A percentile compares a stretch with the other conserved stretches of the same genome.
phyloP scores from a whole-genome alignment of 1,139 yeast species.

The Diutina siamensis region DNA sequence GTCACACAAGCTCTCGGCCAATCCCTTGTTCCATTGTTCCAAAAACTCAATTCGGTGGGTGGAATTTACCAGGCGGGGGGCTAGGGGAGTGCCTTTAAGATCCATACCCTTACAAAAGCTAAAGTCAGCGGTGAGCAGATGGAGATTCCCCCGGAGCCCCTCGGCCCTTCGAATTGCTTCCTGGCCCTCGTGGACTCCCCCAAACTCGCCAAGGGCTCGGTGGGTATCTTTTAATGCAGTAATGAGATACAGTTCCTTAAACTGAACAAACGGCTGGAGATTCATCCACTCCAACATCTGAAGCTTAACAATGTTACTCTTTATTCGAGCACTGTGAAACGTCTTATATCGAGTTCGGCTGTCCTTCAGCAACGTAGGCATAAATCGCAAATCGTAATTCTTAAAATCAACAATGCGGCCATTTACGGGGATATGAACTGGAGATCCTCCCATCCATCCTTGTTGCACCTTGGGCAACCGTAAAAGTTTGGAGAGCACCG shows the following conservation, averaged over 20 bases:
- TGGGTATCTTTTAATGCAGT: background rate
- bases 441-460: background rate
- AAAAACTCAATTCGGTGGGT: background rate
- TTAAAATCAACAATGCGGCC: slow-evolving; percentile 3
- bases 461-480: background rate
- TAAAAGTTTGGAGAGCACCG: background rate
- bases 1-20: slow-evolving; percentile 1
- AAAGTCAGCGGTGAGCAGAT: background rate
- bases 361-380: background rate
- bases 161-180: background rate
- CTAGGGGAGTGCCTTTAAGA: background rate
- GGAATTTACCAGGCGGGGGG: background rate
- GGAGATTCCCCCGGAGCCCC: background rate
- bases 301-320: slow-evolving; percentile 1
- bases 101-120: background rate
- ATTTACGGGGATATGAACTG: background rate
- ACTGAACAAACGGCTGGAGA: slow-evolving; percentile 3
- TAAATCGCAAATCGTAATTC: background rate
- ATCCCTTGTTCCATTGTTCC: slow-evolving; percentile 1
- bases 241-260: slow-evolving; percentile 3
- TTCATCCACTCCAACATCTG: slow-evolving; percentile 3
- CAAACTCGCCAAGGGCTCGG: background rate
- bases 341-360: slow-evolving; percentile 1
- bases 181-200: background rate
- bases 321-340: slow-evolving; percentile 1